Percentiles rank a stretch among this genome's conserved stretches.
These are phyloP conservation scores for Sideroxylon spinosum DNA, from an alignment of 179 eudicot species.

Conservation along the genomic window DNA sequence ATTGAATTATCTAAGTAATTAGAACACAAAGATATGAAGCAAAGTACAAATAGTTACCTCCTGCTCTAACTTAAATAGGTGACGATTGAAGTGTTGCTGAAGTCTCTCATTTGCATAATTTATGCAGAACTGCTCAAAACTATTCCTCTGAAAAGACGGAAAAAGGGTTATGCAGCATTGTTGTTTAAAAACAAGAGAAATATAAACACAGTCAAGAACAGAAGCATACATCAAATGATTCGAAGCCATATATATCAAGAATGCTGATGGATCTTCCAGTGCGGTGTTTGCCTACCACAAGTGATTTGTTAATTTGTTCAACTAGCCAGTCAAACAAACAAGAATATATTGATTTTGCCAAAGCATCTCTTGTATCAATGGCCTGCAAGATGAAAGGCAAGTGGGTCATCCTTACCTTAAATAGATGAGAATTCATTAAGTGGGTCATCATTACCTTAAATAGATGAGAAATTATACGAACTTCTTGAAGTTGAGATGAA, in stretches of 20 bases:
- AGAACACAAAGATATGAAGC: too few species aligned
- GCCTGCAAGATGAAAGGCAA: slow-evolving; percentile 50
- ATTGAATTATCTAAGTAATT: too few species aligned
- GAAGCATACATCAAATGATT: slow-evolving; percentile 81
- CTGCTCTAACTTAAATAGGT: slow-evolving; percentile 91
- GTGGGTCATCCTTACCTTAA: not conserved
- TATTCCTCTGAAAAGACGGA: slow-evolving; percentile 60
- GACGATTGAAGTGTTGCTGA: slow-evolving; percentile 97
- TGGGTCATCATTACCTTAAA: not conserved
- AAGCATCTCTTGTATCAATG: slow-evolving; percentile 84
- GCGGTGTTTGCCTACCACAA: slow-evolving; percentile 77
- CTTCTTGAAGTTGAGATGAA: not conserved
- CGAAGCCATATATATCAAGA: slow-evolving; percentile 98
- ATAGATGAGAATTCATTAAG: too few species aligned
- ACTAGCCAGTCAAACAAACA: slow-evolving; percentile 98
- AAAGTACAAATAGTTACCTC: slow-evolving; percentile 44
- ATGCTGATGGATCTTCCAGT: slow-evolving; percentile 95
- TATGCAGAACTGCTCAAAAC: slow-evolving; percentile 98
- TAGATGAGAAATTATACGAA: not conserved
- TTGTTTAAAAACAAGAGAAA: not conserved
- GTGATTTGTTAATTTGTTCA: slow-evolving; percentile 87
- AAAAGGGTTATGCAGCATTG: slow-evolving; percentile 1
- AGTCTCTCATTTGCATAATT: slow-evolving; percentile 97
- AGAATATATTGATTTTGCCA: slow-evolving; percentile 89
- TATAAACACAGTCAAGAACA: slow-evolving; percentile 12